Evolutionary conservation across 2,329 filamentous ascomycete species (phyloP).

Genomic region (Ophiocordyceps sinensis): DNA sequence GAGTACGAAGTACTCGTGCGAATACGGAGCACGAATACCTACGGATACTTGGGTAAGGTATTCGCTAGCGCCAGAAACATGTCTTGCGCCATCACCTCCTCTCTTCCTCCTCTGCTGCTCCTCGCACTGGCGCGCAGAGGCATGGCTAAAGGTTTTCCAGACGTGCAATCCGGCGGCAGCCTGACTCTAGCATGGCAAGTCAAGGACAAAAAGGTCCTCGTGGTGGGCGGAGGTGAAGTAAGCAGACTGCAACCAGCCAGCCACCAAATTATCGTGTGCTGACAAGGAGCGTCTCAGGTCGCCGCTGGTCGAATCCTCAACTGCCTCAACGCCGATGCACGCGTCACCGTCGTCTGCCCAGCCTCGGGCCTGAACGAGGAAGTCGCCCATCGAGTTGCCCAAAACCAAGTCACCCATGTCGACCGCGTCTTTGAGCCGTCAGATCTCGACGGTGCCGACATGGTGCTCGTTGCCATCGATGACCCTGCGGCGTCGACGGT

Average conservation of each 20-base stretch:
- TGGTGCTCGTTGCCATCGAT: conserved; percentile 90
- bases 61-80: no score
- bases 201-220: conserved; percentile 73
- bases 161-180: conserved; percentile 80
- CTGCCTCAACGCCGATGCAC: conserved; percentile 87
- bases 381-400: conserved; percentile 65
- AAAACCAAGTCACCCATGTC: conserved; percentile 63
- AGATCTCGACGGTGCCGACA: conserved; percentile 70
- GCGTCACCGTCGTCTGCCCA: conserved; percentile 75
- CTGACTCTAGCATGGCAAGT: conserved; percentile 95
- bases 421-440: conserved; percentile 72
- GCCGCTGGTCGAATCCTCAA: conserved; percentile 89
- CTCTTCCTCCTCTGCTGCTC: conserved; percentile 3
- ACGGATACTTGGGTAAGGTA: no score
- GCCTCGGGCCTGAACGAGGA: conserved; percentile 71
- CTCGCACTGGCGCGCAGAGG: conserved; percentile 8
- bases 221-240: conserved; percentile 92
- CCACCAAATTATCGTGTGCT: conserved; percentile 3
- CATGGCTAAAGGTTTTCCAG: conserved; percentile 46
- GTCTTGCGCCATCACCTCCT: conserved; percentile 1
- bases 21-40: no score
- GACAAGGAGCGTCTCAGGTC: conserved; percentile 43
- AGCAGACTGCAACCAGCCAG: conserved; percentile 10
- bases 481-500: conserved; percentile 79
- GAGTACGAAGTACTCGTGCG: no score